Evolutionary conservation across 805 yeast genomes (phyloP), one percentile per base, ranked within the genome.

Genomic region (Cyberlindnera lachancei): DNA sequence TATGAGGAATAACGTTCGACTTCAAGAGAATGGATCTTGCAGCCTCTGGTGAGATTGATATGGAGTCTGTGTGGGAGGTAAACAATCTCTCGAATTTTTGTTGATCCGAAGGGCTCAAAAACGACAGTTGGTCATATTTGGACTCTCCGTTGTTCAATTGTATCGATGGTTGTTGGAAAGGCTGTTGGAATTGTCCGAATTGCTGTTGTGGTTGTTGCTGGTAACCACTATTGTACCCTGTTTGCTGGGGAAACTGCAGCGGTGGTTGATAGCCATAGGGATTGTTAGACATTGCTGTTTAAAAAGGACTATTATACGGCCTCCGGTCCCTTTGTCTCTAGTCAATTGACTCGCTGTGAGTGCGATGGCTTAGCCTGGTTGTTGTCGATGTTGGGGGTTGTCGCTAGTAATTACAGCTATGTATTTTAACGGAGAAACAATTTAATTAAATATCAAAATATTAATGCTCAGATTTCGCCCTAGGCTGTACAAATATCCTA

Each of bases 81-180:
- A 90, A 90, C 42, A 90, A 65, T 44, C 75, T 75, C 55, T 84
- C 94, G 51, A 84, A 90, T 54, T 84, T 81, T 34, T 69, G 68
- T 61, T 90, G 96, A 55, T 90, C 96, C 23, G 74, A 73, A 15
- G 81, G 76, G 4, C 94, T 77, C 42, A 90, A 73, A 52, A 90
- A 90, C 11, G 94, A 78, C 34, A 88, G 66, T 42, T 95, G 72
- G 57, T 27, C 48, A 14, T 34, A 30, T 15, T 31, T 29, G 4
- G 23, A 25, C 11, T 28, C 6, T 4, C 11, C 13, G 23, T 28
- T 13, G 9, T 18, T 27, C 24, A 15, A 20, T 11, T 33, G 19
- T 14, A 5, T 18, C 23, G 18, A 29, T n/a, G 30, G 34, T 6
- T 29, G 34, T 8, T 35, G 40, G 34, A 12, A 18, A 18, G 18